phyloP scores from a whole-genome alignment of 129 eudicot genomes.

The Flaveria linearis region DNA sequence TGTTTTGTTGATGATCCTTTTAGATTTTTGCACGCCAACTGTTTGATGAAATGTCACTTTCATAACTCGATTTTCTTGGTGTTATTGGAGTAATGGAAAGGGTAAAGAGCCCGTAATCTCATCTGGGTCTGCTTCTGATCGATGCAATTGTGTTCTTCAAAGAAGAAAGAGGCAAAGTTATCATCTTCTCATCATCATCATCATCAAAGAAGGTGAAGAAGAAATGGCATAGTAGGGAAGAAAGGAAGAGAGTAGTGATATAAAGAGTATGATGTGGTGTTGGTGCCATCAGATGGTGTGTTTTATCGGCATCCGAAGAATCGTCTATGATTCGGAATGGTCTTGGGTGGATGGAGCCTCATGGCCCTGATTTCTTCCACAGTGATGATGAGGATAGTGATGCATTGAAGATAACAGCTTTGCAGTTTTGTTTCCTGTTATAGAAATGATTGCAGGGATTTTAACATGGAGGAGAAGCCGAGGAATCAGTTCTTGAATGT shows the following conservation, averaged over 20 bases:
- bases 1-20: background rate
- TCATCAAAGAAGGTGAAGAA: conserved; percentile 50
- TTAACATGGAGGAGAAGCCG: conserved; percentile 34
- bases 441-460: conserved; percentile 48
- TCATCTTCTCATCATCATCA: background rate
- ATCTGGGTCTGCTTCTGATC: conserved; percentile 51
- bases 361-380: conserved; percentile 70
- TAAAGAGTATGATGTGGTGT: conserved; percentile 71
- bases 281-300: conserved; percentile 86
- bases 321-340: conserved; percentile 85
- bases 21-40: conserved; percentile 19
- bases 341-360: conserved; percentile 96
- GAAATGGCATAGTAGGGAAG: conserved; percentile 82
- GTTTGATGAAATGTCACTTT: conserved; percentile 46
- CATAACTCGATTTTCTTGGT: conserved; percentile 56
- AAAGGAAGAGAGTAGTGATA: conserved; percentile 55
- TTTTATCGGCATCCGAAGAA: conserved; percentile 73
- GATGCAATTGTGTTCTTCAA: conserved; percentile 47
- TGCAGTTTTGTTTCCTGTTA: conserved; percentile 95
- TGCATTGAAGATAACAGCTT: conserved; percentile 52
- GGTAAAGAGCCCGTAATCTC: conserved; percentile 50
- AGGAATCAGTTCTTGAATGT: conserved; percentile 48
- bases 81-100: conserved; percentile 62
- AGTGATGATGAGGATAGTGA: conserved; percentile 58
- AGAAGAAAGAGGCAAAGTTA: conserved; percentile 41